Evolutionary conservation across 139 green algal genomes (phyloP), one percentile per base, ranked within the genome.

Genomic region (Chlamydomonas schloesseri): DNA sequence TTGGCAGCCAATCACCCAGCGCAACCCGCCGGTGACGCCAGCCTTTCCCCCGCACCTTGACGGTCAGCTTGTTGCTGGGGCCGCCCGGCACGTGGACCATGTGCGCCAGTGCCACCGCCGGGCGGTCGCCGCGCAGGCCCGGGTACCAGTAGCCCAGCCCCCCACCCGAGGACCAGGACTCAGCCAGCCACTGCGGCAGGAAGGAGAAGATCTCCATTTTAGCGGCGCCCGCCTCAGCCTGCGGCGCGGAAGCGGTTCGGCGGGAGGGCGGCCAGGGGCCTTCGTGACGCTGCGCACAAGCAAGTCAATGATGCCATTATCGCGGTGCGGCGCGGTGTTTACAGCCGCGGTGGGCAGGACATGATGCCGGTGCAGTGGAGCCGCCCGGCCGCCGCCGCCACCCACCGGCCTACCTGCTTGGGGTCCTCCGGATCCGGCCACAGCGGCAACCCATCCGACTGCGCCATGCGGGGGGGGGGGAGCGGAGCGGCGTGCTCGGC

Each of bases 31-130:
- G n/a, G n/a, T n/a, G n/a, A n/a, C n/a, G n/a, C n/a, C n/a, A n/a
- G n/a, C n/a, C n/a, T n/a, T n/a, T n/a, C n/a, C n/a, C n/a, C n/a
- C 46, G 2, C 70, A 89, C 76, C 60, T 87, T 87, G 65, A 84
- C 78, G 0, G 86, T 86, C 62, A 90, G 71, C 79, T 90, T 90
- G 86, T 90, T 90, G 71, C 46, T 87, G 50, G 86, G 42, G 26
- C 86, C 86, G 2, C 86, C 86, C 15, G 86, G 86, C 46, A 80
- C 78, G 31, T 90, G 86, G 24, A 90, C 86, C 65, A 90, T 84
- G 79, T 90, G 86, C n/a, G 86, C 86, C 79, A 90, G 34, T 6
- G 37, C 71, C 42, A 68, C 47, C 11, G 81, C n/a, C 28, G 69
- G 21, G 33, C 68, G 34, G 34, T 23, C 23, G 9, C 55, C 5